A percentile compares a stretch with the other conserved stretches of the same genome.
phyloP scores from a whole-genome alignment of 1,139 yeast genomes.

The Candida tropicalis region DNA sequence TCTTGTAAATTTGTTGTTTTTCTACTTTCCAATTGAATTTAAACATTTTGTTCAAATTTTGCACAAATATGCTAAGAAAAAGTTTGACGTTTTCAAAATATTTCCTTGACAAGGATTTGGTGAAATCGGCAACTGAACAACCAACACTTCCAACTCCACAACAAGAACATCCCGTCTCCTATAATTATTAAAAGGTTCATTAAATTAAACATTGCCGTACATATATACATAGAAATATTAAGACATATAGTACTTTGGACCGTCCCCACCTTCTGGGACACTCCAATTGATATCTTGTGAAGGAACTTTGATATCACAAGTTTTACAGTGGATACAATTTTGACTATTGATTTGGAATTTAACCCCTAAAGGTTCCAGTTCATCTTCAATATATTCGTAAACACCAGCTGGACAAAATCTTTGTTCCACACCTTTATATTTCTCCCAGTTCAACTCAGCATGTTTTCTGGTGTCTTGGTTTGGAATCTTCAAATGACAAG shows the following conservation, averaged over 20 bases:
- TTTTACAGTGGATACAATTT: constrained; percentile 96
- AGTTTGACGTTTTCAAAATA: too few species aligned
- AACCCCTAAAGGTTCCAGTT: constrained; percentile 60
- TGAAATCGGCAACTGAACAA: too few species aligned
- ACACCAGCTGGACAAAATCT: constrained; percentile 99
- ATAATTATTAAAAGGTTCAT: not conserved
- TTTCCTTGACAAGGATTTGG: too few species aligned
- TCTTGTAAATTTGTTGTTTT: too few species aligned
- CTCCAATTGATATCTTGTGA: constrained; percentile 93
- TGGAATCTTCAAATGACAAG: constrained; percentile 82
- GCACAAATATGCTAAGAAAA: too few species aligned
- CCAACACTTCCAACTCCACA: too few species aligned
- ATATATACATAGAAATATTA: constrained; percentile 22
- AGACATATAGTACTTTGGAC: constrained; percentile 89
- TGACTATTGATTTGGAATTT: constrained; percentile 91
- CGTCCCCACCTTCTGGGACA: constrained; percentile 98
- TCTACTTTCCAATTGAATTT: too few species aligned
- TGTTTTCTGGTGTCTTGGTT: constrained; percentile 71
- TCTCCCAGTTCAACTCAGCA: constrained; percentile 68
- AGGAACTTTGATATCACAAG: constrained; percentile 97
- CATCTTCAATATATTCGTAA: constrained; percentile 85
- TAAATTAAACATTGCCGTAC: not conserved
- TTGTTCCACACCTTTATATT: constrained; percentile 82
- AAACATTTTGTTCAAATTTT: too few species aligned
- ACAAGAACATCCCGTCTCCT: too few species aligned